Conservation (phyloP, 768 basidiomycete species). For the Mycena haematopus region DNA sequence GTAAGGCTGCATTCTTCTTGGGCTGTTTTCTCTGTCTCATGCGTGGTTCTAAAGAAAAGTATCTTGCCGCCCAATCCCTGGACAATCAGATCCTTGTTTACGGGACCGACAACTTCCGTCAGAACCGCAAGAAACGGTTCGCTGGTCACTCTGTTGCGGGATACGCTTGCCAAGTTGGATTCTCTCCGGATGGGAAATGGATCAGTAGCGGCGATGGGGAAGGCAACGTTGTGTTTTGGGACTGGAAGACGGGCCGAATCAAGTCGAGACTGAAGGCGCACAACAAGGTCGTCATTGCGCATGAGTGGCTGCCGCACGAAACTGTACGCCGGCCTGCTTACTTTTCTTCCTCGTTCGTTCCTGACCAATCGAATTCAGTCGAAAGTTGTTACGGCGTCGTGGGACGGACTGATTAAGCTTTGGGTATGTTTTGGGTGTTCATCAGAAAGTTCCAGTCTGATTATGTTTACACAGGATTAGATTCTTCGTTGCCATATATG, state of each 20-base stretch:
- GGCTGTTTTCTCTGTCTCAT: conserved; percentile 20
- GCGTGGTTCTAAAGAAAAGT: conserved; percentile 67
- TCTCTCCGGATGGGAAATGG: conserved; percentile 98
- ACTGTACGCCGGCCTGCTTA: conserved; percentile 67
- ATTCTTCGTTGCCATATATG: conserved; percentile 2
- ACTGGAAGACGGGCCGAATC: conserved; percentile 98
- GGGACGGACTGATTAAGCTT: conserved; percentile 98
- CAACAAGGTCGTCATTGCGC: conserved; percentile 95
- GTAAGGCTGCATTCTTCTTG: conserved; percentile 46
- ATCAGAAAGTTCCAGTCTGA: conserved; percentile 23
- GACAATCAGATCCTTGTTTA: conserved; percentile 99
- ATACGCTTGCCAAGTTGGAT: conserved; percentile 96
- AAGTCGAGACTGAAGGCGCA: conserved; percentile 90
- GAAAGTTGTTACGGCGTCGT: conserved; percentile 95
- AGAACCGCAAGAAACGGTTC: conserved; percentile 98
- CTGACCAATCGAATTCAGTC: conserved; percentile 60
- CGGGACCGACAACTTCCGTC: conserved; percentile 97
- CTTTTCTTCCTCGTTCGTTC: conserved; percentile 50
- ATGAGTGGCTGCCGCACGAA: conserved; percentile 98
- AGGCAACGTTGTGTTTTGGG: conserved; percentile 98
- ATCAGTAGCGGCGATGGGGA: conserved; percentile 95
- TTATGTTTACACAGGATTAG: conserved; percentile 44
- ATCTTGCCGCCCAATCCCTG: conserved; percentile 95
- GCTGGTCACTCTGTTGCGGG: conserved; percentile 97
- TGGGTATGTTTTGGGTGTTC: conserved; percentile 68